Conservation (phyloP, 116 monocot species). For the Zostera marina region DNA sequence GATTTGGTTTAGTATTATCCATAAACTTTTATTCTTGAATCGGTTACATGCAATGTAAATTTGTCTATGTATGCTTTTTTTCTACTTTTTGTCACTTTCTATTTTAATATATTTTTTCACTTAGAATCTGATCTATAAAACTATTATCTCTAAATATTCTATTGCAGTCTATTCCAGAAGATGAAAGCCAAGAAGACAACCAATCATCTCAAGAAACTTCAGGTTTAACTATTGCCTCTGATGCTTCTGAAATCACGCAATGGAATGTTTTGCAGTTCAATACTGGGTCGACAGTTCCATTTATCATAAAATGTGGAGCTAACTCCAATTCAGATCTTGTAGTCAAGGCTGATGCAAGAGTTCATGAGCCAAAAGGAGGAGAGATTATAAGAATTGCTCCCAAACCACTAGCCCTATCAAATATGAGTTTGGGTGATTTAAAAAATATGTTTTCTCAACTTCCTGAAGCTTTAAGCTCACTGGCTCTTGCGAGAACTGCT, state of each 20-base stretch:
- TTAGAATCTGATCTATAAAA: not conserved
- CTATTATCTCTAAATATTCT: conserved; percentile 3
- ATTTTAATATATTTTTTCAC: not conserved
- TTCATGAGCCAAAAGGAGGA: conserved; percentile 72
- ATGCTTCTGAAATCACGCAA: conserved; percentile 67
- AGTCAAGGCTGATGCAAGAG: conserved; percentile 71
- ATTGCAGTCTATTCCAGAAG: conserved; percentile 45
- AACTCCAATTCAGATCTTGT: conserved; percentile 78
- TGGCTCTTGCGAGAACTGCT: conserved; percentile 83
- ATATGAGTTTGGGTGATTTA: conserved; percentile 85
- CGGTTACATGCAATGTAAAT: not conserved
- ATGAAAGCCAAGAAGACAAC: conserved; percentile 17
- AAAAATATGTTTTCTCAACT: conserved; percentile 60
- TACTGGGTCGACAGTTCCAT: conserved; percentile 75
- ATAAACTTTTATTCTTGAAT: not conserved
- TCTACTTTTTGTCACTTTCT: not conserved
- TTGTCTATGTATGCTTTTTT: not conserved
- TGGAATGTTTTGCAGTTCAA: conserved; percentile 99
- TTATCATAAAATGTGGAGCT: conserved; percentile 95
- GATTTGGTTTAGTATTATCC: not conserved
- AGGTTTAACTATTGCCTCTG: conserved; percentile 12
- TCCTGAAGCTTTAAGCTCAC: conserved; percentile 74
- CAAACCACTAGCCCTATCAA: conserved; percentile 43
- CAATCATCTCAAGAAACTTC: conserved; percentile 16
- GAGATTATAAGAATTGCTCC: conserved; percentile 86